Base-by-base conservation (phyloP, 1,284 basidiomycete species). In the Hemileia vastatrix region DNA sequence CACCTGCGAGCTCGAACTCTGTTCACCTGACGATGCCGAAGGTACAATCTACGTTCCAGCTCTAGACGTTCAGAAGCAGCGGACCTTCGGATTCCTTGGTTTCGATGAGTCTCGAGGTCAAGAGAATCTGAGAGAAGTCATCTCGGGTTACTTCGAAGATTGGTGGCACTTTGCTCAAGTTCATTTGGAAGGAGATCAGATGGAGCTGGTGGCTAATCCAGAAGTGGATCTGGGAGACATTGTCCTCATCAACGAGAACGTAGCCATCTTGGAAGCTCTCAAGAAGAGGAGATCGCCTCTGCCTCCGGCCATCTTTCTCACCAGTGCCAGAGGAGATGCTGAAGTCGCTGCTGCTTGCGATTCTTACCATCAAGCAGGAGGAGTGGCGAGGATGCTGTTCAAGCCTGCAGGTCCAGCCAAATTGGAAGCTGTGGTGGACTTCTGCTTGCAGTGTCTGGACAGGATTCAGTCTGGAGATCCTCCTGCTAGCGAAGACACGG, bases 361-460 rank as follows among this genome's bases (percentile, higher is more conserved):
- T 65, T 83, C 85, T 23, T 86, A 87, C 71, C 87, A 90, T 71
- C 80, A 80, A 27, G 82, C 84, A n/a, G 91, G 91, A 18, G 90
- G 91, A 31, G 87, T 90, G 75, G 88, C 87, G 74, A 83, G 88
- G 13, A 80, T 91, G 43, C 77, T 94, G 21, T 89, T 87, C 81
- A 96, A 96, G 76, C 92, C 92, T 2, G 85, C 85, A 27, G 90
- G 91, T 0, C 92, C 91, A 0, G 83, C 83, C 54, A 83, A 86
- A 32, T 79, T 95, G 58, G 82, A 84, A 36, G 74, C 81, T 13
- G 82, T 85, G 4, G 78, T 94, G 57, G 84, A 84, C 71, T 81
- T 86, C n/a, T 85, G 84, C 67, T 72, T 88, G 23, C 83, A 87
- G 67, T 82, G 83, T 21, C 76, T 85, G 15, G 74, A 76, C 50